A percentile compares a stretch with the other conserved stretches of the same genome.
phyloP scores from a whole-genome alignment of 495 filamentous ascomycete species.

The Tetracladium setigerum region DNA sequence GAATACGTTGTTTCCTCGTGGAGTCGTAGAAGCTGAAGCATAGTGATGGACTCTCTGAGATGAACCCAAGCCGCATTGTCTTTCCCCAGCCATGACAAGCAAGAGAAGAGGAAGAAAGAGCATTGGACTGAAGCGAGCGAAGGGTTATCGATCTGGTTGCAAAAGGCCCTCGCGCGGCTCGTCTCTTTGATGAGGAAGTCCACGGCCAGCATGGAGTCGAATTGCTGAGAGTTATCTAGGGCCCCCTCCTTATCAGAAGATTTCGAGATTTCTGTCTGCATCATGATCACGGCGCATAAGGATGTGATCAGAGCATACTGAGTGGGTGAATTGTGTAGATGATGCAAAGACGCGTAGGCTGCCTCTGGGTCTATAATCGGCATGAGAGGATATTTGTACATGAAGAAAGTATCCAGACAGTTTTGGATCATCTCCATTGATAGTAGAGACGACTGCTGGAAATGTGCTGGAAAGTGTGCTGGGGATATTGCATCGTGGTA shows the following conservation, averaged over 20 bases:
- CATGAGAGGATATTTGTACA: neutral
- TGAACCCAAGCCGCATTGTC: constrained; percentile 12
- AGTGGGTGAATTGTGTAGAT: neutral
- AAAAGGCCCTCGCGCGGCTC: neutral
- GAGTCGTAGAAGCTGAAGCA: constrained; percentile 8
- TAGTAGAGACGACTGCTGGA: neutral
- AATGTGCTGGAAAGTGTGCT: neutral
- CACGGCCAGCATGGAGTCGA: neutral
- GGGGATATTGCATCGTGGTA: no score
- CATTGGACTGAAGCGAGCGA: constrained; percentile 12
- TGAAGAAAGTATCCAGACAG: constrained; percentile 1
- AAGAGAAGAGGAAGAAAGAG: constrained; percentile 28
- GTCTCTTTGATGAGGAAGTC: constrained; percentile 5
- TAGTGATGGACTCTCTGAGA: constrained; percentile 12
- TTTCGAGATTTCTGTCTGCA: neutral
- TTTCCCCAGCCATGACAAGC: constrained; percentile 1
- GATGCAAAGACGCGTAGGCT: neutral
- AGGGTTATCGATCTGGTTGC: constrained; percentile 1
- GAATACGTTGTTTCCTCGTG: constrained; percentile 8
- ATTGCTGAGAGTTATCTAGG: neutral
- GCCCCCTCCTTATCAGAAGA: no score
- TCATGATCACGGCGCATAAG: neutral
- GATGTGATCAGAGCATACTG: constrained; percentile 1
- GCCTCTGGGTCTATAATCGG: neutral
- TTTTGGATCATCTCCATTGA: neutral